Conservation (phyloP, 2,329 filamentous ascomycete genomes). For the Coniochaeta prunicola region DNA sequence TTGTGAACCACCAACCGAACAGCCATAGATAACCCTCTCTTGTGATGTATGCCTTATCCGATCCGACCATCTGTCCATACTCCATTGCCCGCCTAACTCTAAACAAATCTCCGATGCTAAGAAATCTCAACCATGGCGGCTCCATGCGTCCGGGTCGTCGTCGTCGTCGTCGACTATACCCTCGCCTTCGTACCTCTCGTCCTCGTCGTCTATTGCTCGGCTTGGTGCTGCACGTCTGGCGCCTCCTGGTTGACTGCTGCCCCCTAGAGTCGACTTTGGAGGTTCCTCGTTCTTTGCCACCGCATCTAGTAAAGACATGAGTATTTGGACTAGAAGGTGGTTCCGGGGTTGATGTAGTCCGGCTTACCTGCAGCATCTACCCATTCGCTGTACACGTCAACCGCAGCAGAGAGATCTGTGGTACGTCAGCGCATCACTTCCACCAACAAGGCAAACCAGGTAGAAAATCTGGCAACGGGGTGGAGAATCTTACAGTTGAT, state of each 20-base stretch:
- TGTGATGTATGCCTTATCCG: neutral
- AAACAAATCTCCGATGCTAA: neutral
- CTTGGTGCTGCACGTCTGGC: slow-evolving; percentile 15
- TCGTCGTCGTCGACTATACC: slow-evolving; percentile 47
- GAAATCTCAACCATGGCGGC: neutral
- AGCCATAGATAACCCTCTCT: neutral
- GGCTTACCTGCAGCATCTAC: slow-evolving; percentile 69
- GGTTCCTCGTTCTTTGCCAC: slow-evolving; percentile 12
- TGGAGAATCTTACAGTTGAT: slow-evolving; percentile 70
- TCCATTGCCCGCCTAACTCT: neutral
- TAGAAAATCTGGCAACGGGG: neutral
- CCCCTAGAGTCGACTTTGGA: slow-evolving; percentile 1
- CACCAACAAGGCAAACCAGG: neutral
- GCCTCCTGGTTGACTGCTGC: slow-evolving; percentile 12
- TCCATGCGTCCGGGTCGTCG: slow-evolving; percentile 34
- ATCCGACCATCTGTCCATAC: neutral
- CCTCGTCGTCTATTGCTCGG: slow-evolving; percentile 39
- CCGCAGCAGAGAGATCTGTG: slow-evolving; percentile 76
- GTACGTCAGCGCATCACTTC: slow-evolving; percentile 9
- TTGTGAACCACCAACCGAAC: neutral
- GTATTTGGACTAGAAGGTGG: neutral
- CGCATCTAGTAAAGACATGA: slow-evolving; percentile 12
- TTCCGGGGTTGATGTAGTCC: neutral
- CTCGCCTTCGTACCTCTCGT: slow-evolving; percentile 44
- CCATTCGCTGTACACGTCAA: slow-evolving; percentile 98